Evolutionary conservation across 116 monocot species (phyloP).

Genomic region (Thalassia testudinum): DNA sequence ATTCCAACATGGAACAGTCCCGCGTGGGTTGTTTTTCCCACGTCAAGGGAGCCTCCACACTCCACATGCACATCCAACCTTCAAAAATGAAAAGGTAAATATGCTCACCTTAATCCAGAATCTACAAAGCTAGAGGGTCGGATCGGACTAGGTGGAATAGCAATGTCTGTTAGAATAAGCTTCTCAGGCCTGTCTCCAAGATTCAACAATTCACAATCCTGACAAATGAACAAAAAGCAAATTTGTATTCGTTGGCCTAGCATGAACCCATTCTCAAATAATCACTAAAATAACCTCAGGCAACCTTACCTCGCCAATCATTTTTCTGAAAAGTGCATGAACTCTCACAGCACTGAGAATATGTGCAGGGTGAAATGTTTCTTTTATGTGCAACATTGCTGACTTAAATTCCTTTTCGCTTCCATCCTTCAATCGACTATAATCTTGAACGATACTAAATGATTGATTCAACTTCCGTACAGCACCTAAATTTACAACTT

Average conservation of each 20-base stretch:
- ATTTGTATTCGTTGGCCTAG: no score
- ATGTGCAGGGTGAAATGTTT: slow-evolving; percentile 26
- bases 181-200: slow-evolving; percentile 82
- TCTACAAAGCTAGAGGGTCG: slow-evolving; percentile 67
- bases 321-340: slow-evolving; percentile 63
- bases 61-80: no score
- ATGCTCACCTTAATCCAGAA: slow-evolving; percentile 10
- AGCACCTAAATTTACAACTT: slow-evolving; percentile 41
- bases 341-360: slow-evolving; percentile 34
- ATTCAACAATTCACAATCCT: slow-evolving; percentile 95
- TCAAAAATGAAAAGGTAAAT: no score
- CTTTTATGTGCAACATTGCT: slow-evolving; percentile 52
- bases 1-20: no score
- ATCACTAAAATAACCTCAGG: neutral
- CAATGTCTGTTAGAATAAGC: slow-evolving; percentile 72
- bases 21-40: no score
- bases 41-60: no score
- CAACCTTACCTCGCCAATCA: slow-evolving; percentile 58
- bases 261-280: slow-evolving; percentile 1
- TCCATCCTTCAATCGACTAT: slow-evolving; percentile 31
- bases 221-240: slow-evolving; percentile 5
- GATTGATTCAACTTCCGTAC: slow-evolving; percentile 41
- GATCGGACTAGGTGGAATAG: slow-evolving; percentile 71
- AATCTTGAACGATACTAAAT: slow-evolving; percentile 47
- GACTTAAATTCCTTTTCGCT: slow-evolving; percentile 26